A percentile compares a stretch with the other conserved stretches of the same genome.
phyloP scores from a whole-genome alignment of 1,284 basidiomycete species.

The Irpex sp. region DNA sequence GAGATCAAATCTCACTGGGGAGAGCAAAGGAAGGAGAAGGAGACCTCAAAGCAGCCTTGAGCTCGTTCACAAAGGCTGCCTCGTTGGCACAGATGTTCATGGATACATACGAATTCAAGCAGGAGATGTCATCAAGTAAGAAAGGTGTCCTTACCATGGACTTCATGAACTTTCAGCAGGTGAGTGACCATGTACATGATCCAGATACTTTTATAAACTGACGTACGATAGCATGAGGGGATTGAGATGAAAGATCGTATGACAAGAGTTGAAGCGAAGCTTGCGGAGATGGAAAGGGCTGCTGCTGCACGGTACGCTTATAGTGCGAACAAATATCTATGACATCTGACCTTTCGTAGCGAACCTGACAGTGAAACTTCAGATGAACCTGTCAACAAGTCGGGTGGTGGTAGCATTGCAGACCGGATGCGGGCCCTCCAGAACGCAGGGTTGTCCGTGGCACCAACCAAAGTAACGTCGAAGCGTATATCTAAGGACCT shows the following conservation, averaged over 20 bases:
- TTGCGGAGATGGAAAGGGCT: constrained; percentile 52
- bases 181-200: constrained; percentile 29
- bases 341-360: constrained; percentile 11
- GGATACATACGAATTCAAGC: constrained; percentile 53
- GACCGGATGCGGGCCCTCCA: constrained; percentile 72
- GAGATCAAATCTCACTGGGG: constrained; percentile 48
- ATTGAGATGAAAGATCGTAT: constrained; percentile 45
- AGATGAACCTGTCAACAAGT: constrained; percentile 34
- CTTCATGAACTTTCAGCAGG: constrained; percentile 56
- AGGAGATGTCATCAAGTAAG: constrained; percentile 39
- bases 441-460: constrained; percentile 55
- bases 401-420: constrained; percentile 54
- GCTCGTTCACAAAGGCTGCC: constrained; percentile 56
- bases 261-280: constrained; percentile 51
- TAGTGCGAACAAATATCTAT: constrained; percentile 6
- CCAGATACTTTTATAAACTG: background rate
- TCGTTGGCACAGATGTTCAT: constrained; percentile 53
- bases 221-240: constrained; percentile 42
- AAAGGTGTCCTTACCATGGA: constrained; percentile 52
- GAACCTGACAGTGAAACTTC: constrained; percentile 4
- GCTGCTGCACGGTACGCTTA: constrained; percentile 39
- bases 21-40: constrained; percentile 49
- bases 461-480: constrained; percentile 30
- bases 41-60: constrained; percentile 57
- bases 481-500: constrained; percentile 54